These are phyloP conservation scores for Kodamaea arcana DNA, from an alignment of 1,139 yeast species.

Conservation along the genomic window DNA sequence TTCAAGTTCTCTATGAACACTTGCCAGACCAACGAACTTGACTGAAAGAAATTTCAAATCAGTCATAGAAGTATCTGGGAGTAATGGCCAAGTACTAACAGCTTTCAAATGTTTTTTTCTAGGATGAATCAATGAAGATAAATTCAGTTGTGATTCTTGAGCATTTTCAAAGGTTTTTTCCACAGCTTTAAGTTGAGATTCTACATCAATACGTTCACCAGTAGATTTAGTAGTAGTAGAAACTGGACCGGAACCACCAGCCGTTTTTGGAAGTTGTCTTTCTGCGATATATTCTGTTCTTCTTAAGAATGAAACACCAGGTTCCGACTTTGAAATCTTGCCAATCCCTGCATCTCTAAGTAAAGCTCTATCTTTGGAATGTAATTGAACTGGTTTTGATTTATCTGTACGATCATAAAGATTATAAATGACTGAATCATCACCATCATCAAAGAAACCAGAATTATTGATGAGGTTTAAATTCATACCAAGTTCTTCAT, in stretches of 20 bases:
- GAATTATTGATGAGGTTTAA: slow-evolving; percentile 67
- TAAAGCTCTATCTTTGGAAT: slow-evolving; percentile 71
- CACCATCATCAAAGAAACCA: slow-evolving; percentile 64
- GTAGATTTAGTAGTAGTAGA: slow-evolving; percentile 8
- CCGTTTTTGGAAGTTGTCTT: slow-evolving; percentile 22
- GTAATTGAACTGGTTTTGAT: slow-evolving; percentile 41
- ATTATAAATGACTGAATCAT: slow-evolving; percentile 42
- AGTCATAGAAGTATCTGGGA: slow-evolving; percentile 88
- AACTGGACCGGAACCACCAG: neutral
- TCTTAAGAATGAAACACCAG: slow-evolving; percentile 78
- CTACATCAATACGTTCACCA: slow-evolving; percentile 48
- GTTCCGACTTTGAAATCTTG: slow-evolving; percentile 47
- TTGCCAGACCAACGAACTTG: slow-evolving; percentile 79
- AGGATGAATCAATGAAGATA: slow-evolving; percentile 65
- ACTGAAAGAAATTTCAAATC: slow-evolving; percentile 72
- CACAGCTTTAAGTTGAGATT: slow-evolving; percentile 59
- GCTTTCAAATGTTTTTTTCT: slow-evolving; percentile 70
- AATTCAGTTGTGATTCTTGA: slow-evolving; percentile 41
- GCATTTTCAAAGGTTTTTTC: slow-evolving; percentile 73
- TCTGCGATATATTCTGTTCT: slow-evolving; percentile 87
- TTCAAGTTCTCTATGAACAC: slow-evolving; percentile 41
- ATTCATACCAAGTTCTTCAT: slow-evolving; percentile 74
- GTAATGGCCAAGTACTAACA: slow-evolving; percentile 70
- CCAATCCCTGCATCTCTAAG: slow-evolving; percentile 73
- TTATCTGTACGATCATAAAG: slow-evolving; percentile 18